Percentiles rank a stretch among this genome's conserved stretches.
These are phyloP conservation scores for Mycosphaerella arachidis DNA, from an alignment of 2,329 filamentous ascomycete species.

Conservation along the genomic window DNA sequence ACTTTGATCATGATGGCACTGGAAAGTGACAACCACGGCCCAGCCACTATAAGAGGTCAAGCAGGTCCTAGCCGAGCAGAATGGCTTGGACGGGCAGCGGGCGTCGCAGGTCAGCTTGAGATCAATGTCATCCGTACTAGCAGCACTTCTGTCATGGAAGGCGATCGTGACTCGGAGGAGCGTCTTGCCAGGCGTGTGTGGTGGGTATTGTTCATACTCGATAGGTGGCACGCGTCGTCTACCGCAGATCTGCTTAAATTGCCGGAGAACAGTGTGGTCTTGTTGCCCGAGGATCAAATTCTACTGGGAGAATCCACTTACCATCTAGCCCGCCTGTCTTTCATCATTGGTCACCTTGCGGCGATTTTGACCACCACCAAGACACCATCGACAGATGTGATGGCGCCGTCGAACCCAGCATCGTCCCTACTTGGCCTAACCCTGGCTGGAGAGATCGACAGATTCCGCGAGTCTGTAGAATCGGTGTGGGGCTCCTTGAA, in stretches of 20 bases:
- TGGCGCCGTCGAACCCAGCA: slow-evolving; percentile 40
- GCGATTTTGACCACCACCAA: slow-evolving; percentile 45
- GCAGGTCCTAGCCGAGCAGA: slow-evolving; percentile 47
- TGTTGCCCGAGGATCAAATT: slow-evolving; percentile 55
- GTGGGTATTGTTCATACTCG: slow-evolving; percentile 68
- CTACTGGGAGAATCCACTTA: slow-evolving; percentile 61
- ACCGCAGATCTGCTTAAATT: slow-evolving; percentile 60
- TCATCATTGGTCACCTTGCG: slow-evolving; percentile 55
- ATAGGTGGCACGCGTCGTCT: slow-evolving; percentile 69
- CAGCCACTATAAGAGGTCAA: slow-evolving; percentile 43
- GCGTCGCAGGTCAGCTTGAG: slow-evolving; percentile 61
- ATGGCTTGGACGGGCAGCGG: slow-evolving; percentile 62
- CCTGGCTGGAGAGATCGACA: slow-evolving; percentile 57
- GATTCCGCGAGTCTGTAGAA: slow-evolving; percentile 62
- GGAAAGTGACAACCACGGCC: slow-evolving; percentile 57
- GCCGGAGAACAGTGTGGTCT: slow-evolving; percentile 57
- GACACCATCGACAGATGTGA: slow-evolving; percentile 41
- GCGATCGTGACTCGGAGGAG: slow-evolving; percentile 57
- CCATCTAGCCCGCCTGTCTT: slow-evolving; percentile 60
- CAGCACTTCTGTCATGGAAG: slow-evolving; percentile 39
- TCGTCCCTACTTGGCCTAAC: slow-evolving; percentile 47
- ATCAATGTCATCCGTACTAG: slow-evolving; percentile 48
- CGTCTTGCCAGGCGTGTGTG: slow-evolving; percentile 61
- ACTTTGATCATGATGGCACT: slow-evolving; percentile 63
- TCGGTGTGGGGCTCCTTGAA: slow-evolving; percentile 49